Conservation (phyloP, 805 yeast species). For the Kluyveromyces lactis region DNA sequence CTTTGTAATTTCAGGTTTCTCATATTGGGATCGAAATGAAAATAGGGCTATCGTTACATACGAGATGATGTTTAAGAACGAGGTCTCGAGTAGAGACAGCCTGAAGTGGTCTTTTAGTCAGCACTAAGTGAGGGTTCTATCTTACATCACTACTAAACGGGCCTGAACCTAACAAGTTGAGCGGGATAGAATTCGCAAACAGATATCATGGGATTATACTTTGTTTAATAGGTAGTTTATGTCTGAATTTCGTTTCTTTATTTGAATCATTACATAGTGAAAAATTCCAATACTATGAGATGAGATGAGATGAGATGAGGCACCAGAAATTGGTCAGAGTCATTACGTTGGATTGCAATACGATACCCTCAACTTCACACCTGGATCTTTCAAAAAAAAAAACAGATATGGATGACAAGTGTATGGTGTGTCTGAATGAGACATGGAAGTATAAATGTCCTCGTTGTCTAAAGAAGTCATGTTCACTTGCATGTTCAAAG, state of each 20-base stretch:
- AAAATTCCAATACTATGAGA: background rate
- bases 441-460: slow-evolving; percentile 71
- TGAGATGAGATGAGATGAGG: background rate
- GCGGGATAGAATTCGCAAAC: no score
- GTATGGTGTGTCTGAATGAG: slow-evolving; percentile 38
- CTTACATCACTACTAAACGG: no score
- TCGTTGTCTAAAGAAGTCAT: slow-evolving; percentile 57
- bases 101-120: no score
- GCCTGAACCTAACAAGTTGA: no score
- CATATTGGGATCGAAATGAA: background rate
- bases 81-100: no score
- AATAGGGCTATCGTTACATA: background rate
- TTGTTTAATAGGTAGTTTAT: no score
- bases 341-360: no score
- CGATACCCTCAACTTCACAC: no score
- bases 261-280: background rate
- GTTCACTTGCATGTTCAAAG: slow-evolving; percentile 64
- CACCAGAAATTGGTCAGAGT: background rate
- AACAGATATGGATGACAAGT: slow-evolving; percentile 13
- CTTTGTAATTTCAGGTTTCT: no score
- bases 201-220: no score
- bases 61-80: background rate
- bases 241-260: background rate
- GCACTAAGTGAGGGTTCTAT: no score
- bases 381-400: no score